Base-by-base conservation (phyloP, 176 grass and related monocot species). In the Ensete glaucum region DNA sequence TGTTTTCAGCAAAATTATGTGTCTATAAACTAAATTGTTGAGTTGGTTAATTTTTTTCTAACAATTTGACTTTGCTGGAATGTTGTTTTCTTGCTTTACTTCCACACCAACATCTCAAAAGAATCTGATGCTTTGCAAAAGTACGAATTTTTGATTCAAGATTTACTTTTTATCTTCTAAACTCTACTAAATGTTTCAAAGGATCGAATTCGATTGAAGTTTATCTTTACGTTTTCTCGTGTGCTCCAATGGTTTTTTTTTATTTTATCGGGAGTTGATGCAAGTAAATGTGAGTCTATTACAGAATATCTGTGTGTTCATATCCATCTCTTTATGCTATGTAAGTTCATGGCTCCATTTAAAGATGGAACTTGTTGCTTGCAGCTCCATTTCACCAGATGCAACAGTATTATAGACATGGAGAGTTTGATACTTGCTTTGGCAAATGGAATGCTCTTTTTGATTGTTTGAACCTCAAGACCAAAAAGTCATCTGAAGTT, bases 371-470 rank as follows among this genome's bases (percentile, higher is more conserved):
- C 15, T 73, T 58, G 1, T 23, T 62, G 49, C 24, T 29, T 65
- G 24, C 81, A 87, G 85, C 95, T n/a, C 95, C 95, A 25, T 91
- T 82, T 80, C 77, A 94, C 81, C 90, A 94, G 82, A 89, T 99
- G 95, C 86, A 99, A 82, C 55, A 24, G 64, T 99, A 99, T 67
- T 91, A 94, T 80, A 83, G 90, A 73, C 11, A 77, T 58, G 95
- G 90, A n/a, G 84, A 87, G 3, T 94, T 89, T 50, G 90, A 94
- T 80, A 86, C 58, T 81, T 99, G 90, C 77, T 94, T 93, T 53
- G 50, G 84, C 52, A 94, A 94, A 59, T 98, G 88, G 95, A 81
- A 77, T 10, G 84, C 77, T 20, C 95, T 98, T 9, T 58, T 87
- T 49, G 90, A 91, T 81, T 98, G 95, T 78, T 81, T 98, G 63